phyloP scores from a whole-genome alignment of 2,329 filamentous ascomycete genomes.

The Ceratocystis papillata region DNA sequence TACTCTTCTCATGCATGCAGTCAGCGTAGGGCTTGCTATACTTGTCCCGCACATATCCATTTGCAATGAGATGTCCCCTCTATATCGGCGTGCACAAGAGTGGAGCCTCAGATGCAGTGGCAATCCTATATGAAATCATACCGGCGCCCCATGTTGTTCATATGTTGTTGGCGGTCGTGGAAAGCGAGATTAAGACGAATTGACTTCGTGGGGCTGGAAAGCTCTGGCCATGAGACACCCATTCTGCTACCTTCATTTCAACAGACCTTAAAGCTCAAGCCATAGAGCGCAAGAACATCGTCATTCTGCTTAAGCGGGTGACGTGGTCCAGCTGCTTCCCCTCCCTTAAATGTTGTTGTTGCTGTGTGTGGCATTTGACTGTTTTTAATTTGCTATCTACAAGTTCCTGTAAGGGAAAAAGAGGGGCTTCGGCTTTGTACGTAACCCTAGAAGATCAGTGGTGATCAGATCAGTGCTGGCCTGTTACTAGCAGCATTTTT shows the following conservation, averaged over 20 bases:
- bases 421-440: not conserved
- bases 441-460: not conserved
- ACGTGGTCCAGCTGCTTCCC: not conserved
- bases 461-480: not conserved
- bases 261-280: constrained; percentile 3
- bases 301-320: not conserved
- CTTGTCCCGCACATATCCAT: not conserved
- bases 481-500: not conserved
- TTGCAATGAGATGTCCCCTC: not conserved
- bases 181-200: constrained; percentile 7
- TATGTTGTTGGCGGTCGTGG: not conserved
- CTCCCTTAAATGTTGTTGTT: not conserved
- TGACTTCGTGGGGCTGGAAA: not conserved
- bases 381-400: not conserved
- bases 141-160: too few relatives aligned
- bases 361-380: not conserved
- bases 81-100: not conserved
- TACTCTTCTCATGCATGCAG: not conserved
- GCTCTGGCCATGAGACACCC: constrained; percentile 9
- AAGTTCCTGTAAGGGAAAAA: not conserved
- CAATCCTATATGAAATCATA: constrained; percentile 7
- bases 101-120: not conserved
- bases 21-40: not conserved
- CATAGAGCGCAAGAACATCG: not conserved
- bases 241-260: not conserved